Evolutionary conservation across 352 stramenopile species (phyloP), one percentile per base, ranked within the genome.

Genomic region (Globisporangium ultimum): DNA sequence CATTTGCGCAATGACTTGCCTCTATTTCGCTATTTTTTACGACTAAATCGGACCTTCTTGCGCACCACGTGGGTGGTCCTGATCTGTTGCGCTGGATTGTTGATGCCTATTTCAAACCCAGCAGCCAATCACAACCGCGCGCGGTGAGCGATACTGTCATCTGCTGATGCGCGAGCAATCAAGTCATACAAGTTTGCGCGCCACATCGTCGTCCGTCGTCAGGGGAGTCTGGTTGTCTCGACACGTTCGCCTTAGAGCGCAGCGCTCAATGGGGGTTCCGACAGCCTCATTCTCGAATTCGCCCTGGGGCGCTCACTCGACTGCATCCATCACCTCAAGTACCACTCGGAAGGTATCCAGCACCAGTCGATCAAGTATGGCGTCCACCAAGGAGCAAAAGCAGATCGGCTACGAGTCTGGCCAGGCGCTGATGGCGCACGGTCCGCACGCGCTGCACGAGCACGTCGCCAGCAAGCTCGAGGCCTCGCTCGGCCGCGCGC

Each of bases 381-480:
- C 36, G 7, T 41, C 36, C 36, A 41, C 36, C 12, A 41, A 41
- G 36, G 36, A 41, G 36, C 36, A 41, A 41, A 41, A 41, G 36
- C 36, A 41, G 12, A 41, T 41, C 36, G 36, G 36, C 36, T 41
- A 41, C 36, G 36, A 41, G 36, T 41, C 36, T 41, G 36, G 36
- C 36, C 36, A 50, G n/a, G n/a, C n/a, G n/a, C n/a, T 51, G 46
- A 51, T 51, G 46, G 46, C 46, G 2, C 46, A 51, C 9, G 46
- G 46, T 34, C 46, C 46, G 11, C 46, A 51, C 13, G 18, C 9
- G 18, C 46, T 51, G 3, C 46, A 51, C 9, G 46, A 51, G 3
- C 46, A 51, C 46, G 22, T 51, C 22, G 46, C 46, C n/a, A n/a
- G n/a, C n/a, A n/a, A n/a, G n/a, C n/a, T n/a, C n/a, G n/a, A n/a